Conservation (phyloP, 768 basidiomycete species). For the Pulveroboletus sp. region DNA sequence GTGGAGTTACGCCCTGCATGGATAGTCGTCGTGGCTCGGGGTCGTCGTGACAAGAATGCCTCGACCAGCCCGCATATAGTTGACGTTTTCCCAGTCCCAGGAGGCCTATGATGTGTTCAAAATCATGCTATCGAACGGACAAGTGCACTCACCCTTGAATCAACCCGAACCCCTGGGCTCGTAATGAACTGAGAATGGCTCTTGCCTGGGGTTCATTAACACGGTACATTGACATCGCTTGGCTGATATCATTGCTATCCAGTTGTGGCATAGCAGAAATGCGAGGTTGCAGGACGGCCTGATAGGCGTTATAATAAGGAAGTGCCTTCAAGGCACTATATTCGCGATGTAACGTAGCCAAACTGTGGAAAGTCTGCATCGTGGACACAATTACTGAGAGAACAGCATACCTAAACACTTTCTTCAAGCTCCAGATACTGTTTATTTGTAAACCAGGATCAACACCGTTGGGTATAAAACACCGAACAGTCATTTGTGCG, state of each 20-base stretch:
- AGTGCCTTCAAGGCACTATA: conserved; percentile 83
- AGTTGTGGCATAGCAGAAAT: conserved; percentile 47
- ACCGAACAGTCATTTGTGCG: conserved; percentile 60
- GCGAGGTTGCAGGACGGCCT: conserved; percentile 68
- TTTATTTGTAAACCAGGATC: conserved; percentile 65
- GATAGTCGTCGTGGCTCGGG: conserved; percentile 45
- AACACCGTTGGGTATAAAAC: conserved; percentile 36
- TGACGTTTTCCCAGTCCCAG: conserved; percentile 97
- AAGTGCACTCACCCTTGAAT: conserved; percentile 83
- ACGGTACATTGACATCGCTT: conserved; percentile 64
- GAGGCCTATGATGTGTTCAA: conserved; percentile 58
- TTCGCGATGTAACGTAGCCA: conserved; percentile 91
- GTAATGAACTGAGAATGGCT: conserved; percentile 78
- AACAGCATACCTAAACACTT: conserved; percentile 69
- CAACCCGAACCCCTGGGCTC: conserved; percentile 74
- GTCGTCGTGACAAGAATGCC: conserved; percentile 66
- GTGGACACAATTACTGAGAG: not conserved
- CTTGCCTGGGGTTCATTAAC: conserved; percentile 94
- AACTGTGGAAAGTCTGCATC: conserved; percentile 42
- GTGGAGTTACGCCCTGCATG: conserved; percentile 43
- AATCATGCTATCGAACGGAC: not conserved
- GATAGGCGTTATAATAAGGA: conserved; percentile 75
- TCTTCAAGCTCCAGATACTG: conserved; percentile 71
- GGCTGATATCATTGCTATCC: conserved; percentile 50
- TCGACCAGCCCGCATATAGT: conserved; percentile 96